A percentile compares a stretch with the other conserved stretches of the same genome.
Conservation (phyloP, 805 yeast genomes). For the Brettanomyces custersianus region DNA sequence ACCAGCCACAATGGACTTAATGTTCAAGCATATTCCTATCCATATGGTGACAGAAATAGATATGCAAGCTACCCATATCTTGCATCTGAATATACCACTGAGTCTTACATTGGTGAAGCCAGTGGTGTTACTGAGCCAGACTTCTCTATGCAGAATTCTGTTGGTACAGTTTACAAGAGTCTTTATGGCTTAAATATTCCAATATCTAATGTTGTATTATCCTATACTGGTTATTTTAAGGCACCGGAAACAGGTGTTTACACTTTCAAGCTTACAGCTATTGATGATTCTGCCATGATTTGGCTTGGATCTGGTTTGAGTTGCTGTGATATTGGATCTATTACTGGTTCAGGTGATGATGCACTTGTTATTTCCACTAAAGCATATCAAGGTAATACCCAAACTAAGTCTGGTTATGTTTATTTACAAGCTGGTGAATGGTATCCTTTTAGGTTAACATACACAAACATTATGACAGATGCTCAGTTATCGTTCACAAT, state of each 20-base stretch:
- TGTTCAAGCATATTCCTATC: too few relatives aligned
- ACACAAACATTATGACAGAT: neutral
- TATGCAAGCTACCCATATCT: too few relatives aligned
- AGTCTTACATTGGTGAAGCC: too few relatives aligned
- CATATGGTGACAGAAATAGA: too few relatives aligned
- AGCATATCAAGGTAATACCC: neutral
- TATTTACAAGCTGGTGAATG: conserved; percentile 8
- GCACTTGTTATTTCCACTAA: neutral
- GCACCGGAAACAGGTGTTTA: conserved; percentile 6
- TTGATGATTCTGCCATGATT: conserved; percentile 7
- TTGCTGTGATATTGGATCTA: conserved; percentile 5
- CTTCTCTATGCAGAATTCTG: too few relatives aligned
- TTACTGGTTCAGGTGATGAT: neutral
- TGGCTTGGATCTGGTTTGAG: conserved; percentile 7
- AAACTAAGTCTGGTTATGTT: conserved; percentile 1
- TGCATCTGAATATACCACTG: too few relatives aligned
- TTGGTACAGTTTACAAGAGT: too few relatives aligned
- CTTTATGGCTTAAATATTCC: too few relatives aligned
- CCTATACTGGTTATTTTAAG: conserved; percentile 2
- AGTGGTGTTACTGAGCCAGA: too few relatives aligned
- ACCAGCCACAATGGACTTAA: too few relatives aligned
- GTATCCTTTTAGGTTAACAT: conserved; percentile 10
- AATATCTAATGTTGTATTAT: too few relatives aligned
- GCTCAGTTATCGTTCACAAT: conserved; percentile 5
- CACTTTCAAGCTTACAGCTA: neutral